Percentiles rank a stretch among this genome's conserved stretches.
phyloP scores from a whole-genome alignment of 495 filamentous ascomycete species.

The Talaromyces liani region DNA sequence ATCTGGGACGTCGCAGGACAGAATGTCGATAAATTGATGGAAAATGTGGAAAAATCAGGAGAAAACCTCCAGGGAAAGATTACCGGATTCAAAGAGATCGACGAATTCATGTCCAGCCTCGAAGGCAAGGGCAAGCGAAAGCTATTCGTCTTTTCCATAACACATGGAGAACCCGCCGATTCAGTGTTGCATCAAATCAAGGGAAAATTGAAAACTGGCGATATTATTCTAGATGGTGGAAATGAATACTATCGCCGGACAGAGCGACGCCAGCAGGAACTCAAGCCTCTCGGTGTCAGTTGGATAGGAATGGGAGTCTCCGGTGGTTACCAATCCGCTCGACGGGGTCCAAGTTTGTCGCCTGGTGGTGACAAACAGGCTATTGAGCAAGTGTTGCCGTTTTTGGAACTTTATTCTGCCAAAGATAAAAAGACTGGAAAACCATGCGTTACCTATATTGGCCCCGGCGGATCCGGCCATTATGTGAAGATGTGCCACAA shows the following conservation, averaged over 20 bases:
- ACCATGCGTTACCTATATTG: constrained; percentile 56
- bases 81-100: constrained; percentile 26
- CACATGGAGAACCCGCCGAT: constrained; percentile 63
- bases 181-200: constrained; percentile 52
- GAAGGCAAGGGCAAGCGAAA: constrained; percentile 28
- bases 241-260: constrained; percentile 69
- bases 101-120: constrained; percentile 33
- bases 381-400: constrained; percentile 53
- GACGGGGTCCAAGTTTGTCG: constrained; percentile 56
- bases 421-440: constrained; percentile 48
- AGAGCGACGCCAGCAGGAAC: constrained; percentile 52
- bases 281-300: constrained; percentile 44
- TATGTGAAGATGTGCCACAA: constrained; percentile 79
- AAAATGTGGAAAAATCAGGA: constrained; percentile 12
- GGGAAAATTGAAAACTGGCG: constrained; percentile 48
- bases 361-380: constrained; percentile 55
- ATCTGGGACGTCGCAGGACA: constrained; percentile 48
- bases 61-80: constrained; percentile 25
- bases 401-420: constrained; percentile 54
- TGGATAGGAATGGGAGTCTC: constrained; percentile 66
- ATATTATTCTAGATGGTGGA: constrained; percentile 65
- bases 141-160: constrained; percentile 59
- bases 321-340: constrained; percentile 63
- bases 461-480: constrained; percentile 58
- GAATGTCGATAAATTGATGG: constrained; percentile 36